phyloP scores from a whole-genome alignment of 225 moss, liverwort and hornwort genomes.

The Pseudoscleropodium purum region DNA sequence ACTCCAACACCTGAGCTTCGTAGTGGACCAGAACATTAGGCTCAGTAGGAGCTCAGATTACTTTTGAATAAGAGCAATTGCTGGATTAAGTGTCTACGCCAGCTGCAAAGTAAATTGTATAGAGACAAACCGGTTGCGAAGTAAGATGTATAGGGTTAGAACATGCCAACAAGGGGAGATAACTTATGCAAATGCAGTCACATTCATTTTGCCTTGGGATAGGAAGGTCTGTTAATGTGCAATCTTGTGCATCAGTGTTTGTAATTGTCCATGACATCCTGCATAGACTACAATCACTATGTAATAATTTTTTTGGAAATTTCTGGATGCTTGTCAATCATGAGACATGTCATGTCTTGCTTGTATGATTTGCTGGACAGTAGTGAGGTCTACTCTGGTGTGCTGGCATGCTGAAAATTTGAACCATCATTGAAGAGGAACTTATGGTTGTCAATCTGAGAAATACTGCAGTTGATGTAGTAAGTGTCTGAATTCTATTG shows the following conservation, averaged over 20 bases:
- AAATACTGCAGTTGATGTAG: neutral
- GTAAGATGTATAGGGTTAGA: conserved; percentile 9
- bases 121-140: neutral
- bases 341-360: neutral
- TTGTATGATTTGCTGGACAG: neutral
- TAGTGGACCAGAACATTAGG: neutral
- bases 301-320: neutral
- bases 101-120: neutral
- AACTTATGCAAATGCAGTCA: neutral
- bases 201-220: neutral
- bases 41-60: neutral
- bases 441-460: neutral
- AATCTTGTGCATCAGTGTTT: neutral
- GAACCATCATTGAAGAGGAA: neutral
- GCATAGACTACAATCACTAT: neutral
- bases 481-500: neutral
- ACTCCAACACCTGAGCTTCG: neutral
- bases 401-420: neutral
- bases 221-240: neutral
- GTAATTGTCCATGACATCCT: neutral
- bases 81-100: neutral
- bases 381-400: neutral
- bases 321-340: neutral
- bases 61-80: neutral
- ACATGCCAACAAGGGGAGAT: neutral